Base-by-base conservation (phyloP, 441 rosid species). In the Syzygium syzygioides region DNA sequence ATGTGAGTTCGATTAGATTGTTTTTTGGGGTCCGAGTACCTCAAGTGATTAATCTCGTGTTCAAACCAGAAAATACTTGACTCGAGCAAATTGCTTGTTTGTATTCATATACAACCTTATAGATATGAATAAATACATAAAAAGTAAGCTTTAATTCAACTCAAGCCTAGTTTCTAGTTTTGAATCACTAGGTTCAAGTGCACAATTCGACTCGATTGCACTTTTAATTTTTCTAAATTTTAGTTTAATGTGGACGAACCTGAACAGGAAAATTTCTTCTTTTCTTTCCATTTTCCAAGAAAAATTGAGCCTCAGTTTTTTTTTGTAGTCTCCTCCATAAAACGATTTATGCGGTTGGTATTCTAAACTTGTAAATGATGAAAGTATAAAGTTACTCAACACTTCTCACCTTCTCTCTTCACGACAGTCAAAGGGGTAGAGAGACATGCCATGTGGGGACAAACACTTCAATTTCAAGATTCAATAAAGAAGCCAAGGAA, bases 161-260 rank as follows among this genome's bases (percentile, higher is more conserved):
- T 25, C 13, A 6, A 56, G n/a, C 14, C 14, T 6, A 25, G 62
- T 10, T 10, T 25, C 14, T 13, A 57, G 14, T 57, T 57, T 25
- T 10, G 48, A 34, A 34, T 68, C 48, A 5, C 10, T 0, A 1
- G 4, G 45, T 68, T 34, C 9, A 2, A 34, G 41, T 32, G 4
- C 26, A 18, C 10, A 7, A 9, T 48, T 68, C 25, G 14, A 34
- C 41, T 68, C 0, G 14, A 68, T 15, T 68, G 45, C 48, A 68
- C 3, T 10, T 68, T 68, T 18, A 32, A 32, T 32, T 34, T 9
- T 18, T 1, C 0, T 6, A 30, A 32, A 9, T 66, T 66, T 18
- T 18, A 26, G 45, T 18, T 20, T 14, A 34, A 34, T 0, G 79
- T 5, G 79, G 3, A 14, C 5, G 6, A 68, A 37, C 41, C 41